Base-by-base conservation (phyloP, 345 rosid genomes). In the Cardamine resedifolia region DNA sequence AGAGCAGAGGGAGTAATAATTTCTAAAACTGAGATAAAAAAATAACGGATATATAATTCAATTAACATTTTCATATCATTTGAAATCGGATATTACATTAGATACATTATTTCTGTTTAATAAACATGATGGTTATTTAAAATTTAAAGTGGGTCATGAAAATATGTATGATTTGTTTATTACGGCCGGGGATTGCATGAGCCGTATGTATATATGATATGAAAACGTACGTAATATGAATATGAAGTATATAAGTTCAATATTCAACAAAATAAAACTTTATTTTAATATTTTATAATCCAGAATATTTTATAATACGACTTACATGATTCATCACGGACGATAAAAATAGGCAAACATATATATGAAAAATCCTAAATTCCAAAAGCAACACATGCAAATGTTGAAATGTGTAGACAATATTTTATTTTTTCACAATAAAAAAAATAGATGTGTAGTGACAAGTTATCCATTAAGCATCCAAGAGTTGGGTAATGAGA, bases 401-500 rank as follows among this genome's bases (percentile, higher is more conserved):
- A 47, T 43, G 28, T 38, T n/a, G n/a, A n/a, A n/a, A 49, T 38
- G 23, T 26, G n/a, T 47, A 47, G 10, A 67, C 50, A 55, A 39
- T 60, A 21, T 44, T 64, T 10, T 47, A 2, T 31, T 11, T 72
- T 36, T 28, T 26, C 48, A 70, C 15, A 21, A 48, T 20, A 18
- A 21, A 15, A 16, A 18, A 28, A 0, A 16, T 33, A 66, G 23
- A 19, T 2, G 5, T 16, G 2, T 16, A 28, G 5, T 21, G 31
- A 24, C 30, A 24, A 12, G 30, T 43, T 62, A 30, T 28, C 44
- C 31, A 58, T 68, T 55, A 75, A 68, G 66, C 67, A 62, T 72
- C 69, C 26, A 66, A 45, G 66, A 78, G 77, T 7, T 67, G 21
- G 39, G 36, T 27, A 57, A 78, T 55, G 36, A 66, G 44, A 44